Base-by-base conservation (phyloP, 495 filamentous ascomycete species). In the Lasiosphaeris hirsuta region DNA sequence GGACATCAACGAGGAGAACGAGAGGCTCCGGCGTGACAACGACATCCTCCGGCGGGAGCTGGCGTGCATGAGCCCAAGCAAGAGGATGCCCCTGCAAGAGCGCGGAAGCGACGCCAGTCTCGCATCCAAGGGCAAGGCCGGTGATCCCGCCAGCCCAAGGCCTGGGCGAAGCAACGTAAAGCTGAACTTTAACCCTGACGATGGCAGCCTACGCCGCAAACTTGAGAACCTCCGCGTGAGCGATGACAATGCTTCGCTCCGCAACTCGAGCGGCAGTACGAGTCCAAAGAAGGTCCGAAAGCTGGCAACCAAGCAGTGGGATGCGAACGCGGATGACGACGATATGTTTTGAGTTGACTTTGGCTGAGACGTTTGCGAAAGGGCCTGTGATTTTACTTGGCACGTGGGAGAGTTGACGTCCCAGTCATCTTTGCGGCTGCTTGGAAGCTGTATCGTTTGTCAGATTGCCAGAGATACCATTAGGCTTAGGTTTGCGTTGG, bases 1-100 rank as follows among this genome's bases (percentile, higher is more conserved):
- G 70, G 71, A 84, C 59, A 75, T 89, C 19, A 81, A 85, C 62
- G 61, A 78, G 36, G 86, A 88, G 69, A 84, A 89, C 57, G 81
- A 86, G 53, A 66, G 74, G 47, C 68, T 85, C 62, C 74, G 78
- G 51, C 69, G 78, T 19, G 81, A 85, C 52, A 65, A 84, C 3
- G 69, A 74, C 9, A 63, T 76, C 10, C 57, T 85, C 13, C 74
- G 76, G 46, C 67, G 81, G 44, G 82, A 84, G 59, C 15, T 80
- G 3, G 61, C 70, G 0, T 64, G 59, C 34, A 68, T 75, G 56
- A 73, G 72, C 14, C 75, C 74, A 1, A 69, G 62, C 33, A 79
- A 75, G 57, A 65, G 80, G 14, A 58, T 67, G 47, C 80, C 80
- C 7, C 66, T 79, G 9, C 65, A 67, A 48, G 76, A 79, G 63